A percentile compares a stretch with the other conserved stretches of the same genome.
Evolutionary conservation across 106 monocot species (phyloP).

Genomic region (Iris macrosiphon): DNA sequence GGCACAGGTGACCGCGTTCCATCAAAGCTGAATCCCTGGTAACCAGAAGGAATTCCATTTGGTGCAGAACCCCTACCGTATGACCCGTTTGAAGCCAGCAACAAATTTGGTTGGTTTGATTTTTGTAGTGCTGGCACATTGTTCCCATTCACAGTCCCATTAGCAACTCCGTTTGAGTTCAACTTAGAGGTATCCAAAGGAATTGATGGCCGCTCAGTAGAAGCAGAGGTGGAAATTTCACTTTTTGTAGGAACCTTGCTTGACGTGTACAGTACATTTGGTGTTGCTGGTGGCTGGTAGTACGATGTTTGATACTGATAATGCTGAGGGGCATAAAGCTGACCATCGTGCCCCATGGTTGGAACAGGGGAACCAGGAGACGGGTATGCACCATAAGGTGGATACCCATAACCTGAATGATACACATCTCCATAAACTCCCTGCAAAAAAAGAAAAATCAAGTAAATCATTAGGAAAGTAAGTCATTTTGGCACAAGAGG

Average conservation of each 20-base stretch:
- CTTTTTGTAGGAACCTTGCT: conserved; percentile 16
- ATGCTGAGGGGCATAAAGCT: conserved; percentile 48
- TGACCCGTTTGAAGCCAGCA: conserved; percentile 27
- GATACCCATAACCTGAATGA: conserved; percentile 60
- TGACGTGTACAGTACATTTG: conserved; percentile 11
- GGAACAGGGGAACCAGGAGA: conserved; percentile 51
- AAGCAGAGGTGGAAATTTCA: conserved; percentile 10
- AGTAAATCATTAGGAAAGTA: too few species aligned
- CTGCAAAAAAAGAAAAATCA: conserved; percentile 25
- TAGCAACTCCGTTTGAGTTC: conserved; percentile 26
- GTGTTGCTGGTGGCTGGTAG: conserved; percentile 36
- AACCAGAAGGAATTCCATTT: conserved; percentile 34
- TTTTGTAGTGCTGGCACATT: conserved; percentile 19
- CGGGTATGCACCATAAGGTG: conserved; percentile 46
- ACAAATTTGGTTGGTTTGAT: conserved; percentile 37
- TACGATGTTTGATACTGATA: conserved; percentile 50
- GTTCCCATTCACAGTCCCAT: conserved; percentile 34
- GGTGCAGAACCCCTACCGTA: conserved; percentile 36
- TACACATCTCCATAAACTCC: conserved; percentile 73
- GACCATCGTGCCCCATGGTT: conserved; percentile 42
- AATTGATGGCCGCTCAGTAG: conserved; percentile 24
- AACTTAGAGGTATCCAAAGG: conserved; percentile 34
- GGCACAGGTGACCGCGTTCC: conserved; percentile 41
- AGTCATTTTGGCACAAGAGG: too few species aligned
- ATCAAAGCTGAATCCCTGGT: conserved; percentile 56